phyloP scores from a whole-genome alignment of 1,284 basidiomycete species.

The Ustilago crameri region DNA sequence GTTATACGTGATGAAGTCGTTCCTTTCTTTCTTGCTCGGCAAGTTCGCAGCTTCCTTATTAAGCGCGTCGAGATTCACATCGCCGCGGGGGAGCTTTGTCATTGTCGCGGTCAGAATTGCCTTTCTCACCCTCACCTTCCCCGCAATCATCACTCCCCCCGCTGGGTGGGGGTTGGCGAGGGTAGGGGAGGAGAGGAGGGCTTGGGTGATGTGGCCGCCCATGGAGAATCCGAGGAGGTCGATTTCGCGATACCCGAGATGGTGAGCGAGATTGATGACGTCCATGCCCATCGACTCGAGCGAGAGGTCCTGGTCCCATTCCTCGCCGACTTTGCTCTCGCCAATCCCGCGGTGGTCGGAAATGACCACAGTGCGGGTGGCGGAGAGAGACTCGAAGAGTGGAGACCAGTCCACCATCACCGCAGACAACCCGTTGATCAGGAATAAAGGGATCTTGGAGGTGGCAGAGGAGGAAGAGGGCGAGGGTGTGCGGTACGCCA shows the following conservation, averaged over 20 bases:
- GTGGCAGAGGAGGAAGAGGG: neutral
- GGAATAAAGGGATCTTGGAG: conserved; percentile 42
- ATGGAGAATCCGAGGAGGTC: conserved; percentile 64
- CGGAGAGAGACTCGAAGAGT: conserved; percentile 46
- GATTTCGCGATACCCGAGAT: conserved; percentile 37
- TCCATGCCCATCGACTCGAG: conserved; percentile 59
- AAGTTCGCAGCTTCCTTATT: conserved; percentile 27
- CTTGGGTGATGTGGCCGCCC: conserved; percentile 64
- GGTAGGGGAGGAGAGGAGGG: conserved; percentile 34
- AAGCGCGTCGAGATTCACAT: conserved; percentile 34
- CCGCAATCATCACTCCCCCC: conserved; percentile 10
- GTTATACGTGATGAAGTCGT: conserved; percentile 35
- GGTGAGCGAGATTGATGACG: conserved; percentile 43
- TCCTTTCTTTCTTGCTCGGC: conserved; percentile 26
- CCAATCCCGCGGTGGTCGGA: conserved; percentile 65
- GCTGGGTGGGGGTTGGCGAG: neutral
- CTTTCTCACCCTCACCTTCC: conserved; percentile 42
- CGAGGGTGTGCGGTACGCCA: neutral
- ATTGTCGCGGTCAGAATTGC: conserved; percentile 62
- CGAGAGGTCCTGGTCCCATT: conserved; percentile 53
- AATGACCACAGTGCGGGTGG: conserved; percentile 49
- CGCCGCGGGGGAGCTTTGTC: conserved; percentile 59
- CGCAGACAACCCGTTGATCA: conserved; percentile 64
- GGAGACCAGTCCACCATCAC: conserved; percentile 64
- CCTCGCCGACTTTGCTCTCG: conserved; percentile 34